Base-by-base conservation (phyloP, 2,329 filamentous ascomycete species). In the Emmonsiellopsis sp. region DNA sequence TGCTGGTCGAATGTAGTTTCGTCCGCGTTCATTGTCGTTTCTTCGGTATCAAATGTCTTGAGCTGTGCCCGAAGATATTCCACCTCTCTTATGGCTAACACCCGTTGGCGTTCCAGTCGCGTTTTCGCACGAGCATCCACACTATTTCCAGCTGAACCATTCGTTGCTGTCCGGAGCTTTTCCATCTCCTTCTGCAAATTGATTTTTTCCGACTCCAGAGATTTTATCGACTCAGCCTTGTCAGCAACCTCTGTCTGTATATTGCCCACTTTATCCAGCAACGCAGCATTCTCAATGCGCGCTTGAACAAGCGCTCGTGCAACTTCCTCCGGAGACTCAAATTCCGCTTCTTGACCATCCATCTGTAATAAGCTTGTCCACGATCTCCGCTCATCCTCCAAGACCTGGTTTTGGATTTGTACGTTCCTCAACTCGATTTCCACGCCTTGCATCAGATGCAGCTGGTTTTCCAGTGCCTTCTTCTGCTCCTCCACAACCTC, bases 401-500 rank as follows among this genome's bases (percentile, higher is more conserved):
- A 75, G 3, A 91, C 80, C 63, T 94, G 88, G 52, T 87, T 85
- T 64, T 95, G 90, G 40, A 95, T 78, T 57, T 87, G 81, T 16
- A 86, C 81, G 66, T 95, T 92, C 8, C 82, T 79, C 10, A 97
- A 76, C 64, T 96, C 87, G 31, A 81, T 77, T 63, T 93, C 83
- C 8, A 95, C 64, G 10, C 81, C 77, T 54, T 88, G 83, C 69
- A 92, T 85, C 38, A 86, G 76, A 56, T 89, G 83, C 1, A 98
- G 68, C 64, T 84, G 89, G 34, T 84, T 83, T 67, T 93, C 86
- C 20, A 98, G 73, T 0, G 83, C 82, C 57, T 88, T 79, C 75
- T 97, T 97, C 73, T 98, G 90, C 68, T 98, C 93, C 66, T 98
- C 90, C 0, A 97, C 87, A 2, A 98, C 81, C 64, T 95, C 89